Conservation (phyloP, 192 early-diverging fungal species). For the Mortierella hygrophila region DNA sequence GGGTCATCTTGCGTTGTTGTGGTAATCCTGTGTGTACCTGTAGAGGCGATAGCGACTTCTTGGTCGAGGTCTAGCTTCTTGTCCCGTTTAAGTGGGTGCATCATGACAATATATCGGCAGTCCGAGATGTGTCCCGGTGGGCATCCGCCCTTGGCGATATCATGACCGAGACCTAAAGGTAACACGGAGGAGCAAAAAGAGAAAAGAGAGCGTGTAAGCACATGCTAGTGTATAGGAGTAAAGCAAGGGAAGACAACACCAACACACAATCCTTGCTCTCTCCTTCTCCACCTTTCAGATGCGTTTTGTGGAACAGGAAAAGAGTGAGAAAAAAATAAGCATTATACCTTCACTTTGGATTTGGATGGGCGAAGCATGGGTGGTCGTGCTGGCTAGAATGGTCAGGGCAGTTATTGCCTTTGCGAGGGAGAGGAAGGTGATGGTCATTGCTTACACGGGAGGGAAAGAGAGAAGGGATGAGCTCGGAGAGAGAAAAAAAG, state of each 20-base stretch:
- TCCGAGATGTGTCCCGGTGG: conserved; percentile 31
- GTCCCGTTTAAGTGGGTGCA: conserved; percentile 24
- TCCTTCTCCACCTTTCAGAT: not conserved
- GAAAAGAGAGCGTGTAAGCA: too few species aligned
- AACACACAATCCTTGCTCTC: not conserved
- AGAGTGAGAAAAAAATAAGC: not conserved
- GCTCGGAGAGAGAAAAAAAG: not conserved
- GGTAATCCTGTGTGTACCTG: not conserved
- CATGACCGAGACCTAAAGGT: not conserved
- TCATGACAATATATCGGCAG: conserved; percentile 51
- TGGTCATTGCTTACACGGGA: not conserved
- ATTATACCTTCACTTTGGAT: not conserved
- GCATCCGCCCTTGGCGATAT: not conserved
- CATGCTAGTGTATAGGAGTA: not conserved
- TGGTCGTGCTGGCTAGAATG: not conserved
- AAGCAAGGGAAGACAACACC: not conserved
- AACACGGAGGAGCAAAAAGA: not conserved
- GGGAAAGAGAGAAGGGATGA: not conserved
- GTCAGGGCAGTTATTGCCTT: not conserved
- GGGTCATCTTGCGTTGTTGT: not conserved
- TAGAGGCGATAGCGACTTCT: conserved; percentile 4
- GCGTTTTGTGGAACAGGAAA: not conserved
- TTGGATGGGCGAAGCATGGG: not conserved
- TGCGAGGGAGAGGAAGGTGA: not conserved
- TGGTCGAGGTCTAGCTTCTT: not conserved